Conservation (phyloP, 495 filamentous ascomycete species). For the Xylaria intraflava region DNA sequence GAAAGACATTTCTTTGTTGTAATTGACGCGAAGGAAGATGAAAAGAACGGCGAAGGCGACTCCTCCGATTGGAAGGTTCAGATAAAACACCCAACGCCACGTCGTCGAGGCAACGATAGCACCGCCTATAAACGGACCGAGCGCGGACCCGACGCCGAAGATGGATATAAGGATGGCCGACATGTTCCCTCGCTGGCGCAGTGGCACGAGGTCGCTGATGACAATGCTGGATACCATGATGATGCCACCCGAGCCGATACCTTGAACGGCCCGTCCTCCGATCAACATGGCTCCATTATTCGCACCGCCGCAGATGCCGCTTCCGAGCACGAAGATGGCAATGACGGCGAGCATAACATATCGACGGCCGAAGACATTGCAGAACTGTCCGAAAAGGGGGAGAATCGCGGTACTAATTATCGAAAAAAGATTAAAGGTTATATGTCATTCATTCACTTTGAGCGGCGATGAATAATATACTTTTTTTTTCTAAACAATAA, state of each 20-base stretch:
- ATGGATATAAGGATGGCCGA: slow-evolving; percentile 38
- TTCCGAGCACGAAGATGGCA: slow-evolving; percentile 34
- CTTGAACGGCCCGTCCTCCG: slow-evolving; percentile 67
- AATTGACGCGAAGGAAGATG: background rate
- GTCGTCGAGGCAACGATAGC: slow-evolving; percentile 42
- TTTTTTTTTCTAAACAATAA: too few relatives aligned
- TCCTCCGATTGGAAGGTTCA: slow-evolving; percentile 56
- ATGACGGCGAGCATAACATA: slow-evolving; percentile 25
- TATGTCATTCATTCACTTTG: too few relatives aligned
- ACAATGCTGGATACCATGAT: slow-evolving; percentile 65
- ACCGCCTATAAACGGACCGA: slow-evolving; percentile 59
- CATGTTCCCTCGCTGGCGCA: slow-evolving; percentile 54
- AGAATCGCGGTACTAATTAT: background rate
- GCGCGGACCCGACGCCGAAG: slow-evolving; percentile 48
- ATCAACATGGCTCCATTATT: slow-evolving; percentile 53
- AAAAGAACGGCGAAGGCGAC: slow-evolving; percentile 2
- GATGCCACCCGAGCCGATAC: slow-evolving; percentile 70
- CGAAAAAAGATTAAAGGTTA: too few relatives aligned
- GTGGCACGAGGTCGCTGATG: slow-evolving; percentile 64
- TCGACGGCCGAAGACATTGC: slow-evolving; percentile 38
- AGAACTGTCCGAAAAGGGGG: slow-evolving; percentile 22
- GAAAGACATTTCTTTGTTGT: background rate
- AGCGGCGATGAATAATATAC: background rate
- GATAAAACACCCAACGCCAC: slow-evolving; percentile 65
- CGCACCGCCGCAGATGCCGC: slow-evolving; percentile 33